Evolutionary conservation across 176 grass and related monocot species (phyloP).

Genomic region (Pontederia crassipes): DNA sequence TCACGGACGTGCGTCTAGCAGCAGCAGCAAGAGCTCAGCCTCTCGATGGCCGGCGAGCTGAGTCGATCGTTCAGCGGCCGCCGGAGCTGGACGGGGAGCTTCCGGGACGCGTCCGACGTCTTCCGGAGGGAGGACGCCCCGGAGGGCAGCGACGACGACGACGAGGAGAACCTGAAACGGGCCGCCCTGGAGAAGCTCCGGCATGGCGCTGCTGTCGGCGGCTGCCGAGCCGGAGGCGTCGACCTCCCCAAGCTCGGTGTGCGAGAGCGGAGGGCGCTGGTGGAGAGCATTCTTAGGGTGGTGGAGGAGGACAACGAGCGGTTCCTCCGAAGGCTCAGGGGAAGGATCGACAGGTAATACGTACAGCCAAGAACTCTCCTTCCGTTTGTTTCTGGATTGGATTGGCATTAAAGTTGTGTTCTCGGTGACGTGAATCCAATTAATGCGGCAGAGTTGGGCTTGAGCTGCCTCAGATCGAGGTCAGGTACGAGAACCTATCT

Average conservation of each 20-base stretch:
- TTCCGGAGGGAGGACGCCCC: constrained; percentile 18
- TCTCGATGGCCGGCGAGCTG: constrained; percentile 4
- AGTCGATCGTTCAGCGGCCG: constrained; percentile 13
- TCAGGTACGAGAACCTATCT: constrained; percentile 52
- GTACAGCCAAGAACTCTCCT: background rate
- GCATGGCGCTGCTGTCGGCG: constrained; percentile 6
- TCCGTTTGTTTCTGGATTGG: background rate
- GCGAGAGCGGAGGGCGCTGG: constrained; percentile 27
- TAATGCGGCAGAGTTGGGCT: constrained; percentile 43
- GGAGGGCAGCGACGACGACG: constrained; percentile 24
- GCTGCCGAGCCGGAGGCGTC: constrained; percentile 7
- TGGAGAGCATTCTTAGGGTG: constrained; percentile 45
- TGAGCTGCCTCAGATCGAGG: constrained; percentile 65
- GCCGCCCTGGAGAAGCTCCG: constrained; percentile 83
- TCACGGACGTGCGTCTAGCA: too few relatives aligned
- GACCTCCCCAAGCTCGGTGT: constrained; percentile 33
- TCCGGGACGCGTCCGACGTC: constrained; percentile 16
- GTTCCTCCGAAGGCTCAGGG: constrained; percentile 30
- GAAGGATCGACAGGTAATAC: constrained; percentile 42
- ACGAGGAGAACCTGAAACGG: constrained; percentile 71
- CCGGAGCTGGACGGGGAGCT: constrained; percentile 15
- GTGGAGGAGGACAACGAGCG: constrained; percentile 72
- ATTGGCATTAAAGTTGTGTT: background rate
- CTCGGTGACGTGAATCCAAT: too few relatives aligned
- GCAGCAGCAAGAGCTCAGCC: too few relatives aligned